Evolutionary conservation across 768 basidiomycete species (phyloP).

Genomic region (Coprinopsis marcescibilis): DNA sequence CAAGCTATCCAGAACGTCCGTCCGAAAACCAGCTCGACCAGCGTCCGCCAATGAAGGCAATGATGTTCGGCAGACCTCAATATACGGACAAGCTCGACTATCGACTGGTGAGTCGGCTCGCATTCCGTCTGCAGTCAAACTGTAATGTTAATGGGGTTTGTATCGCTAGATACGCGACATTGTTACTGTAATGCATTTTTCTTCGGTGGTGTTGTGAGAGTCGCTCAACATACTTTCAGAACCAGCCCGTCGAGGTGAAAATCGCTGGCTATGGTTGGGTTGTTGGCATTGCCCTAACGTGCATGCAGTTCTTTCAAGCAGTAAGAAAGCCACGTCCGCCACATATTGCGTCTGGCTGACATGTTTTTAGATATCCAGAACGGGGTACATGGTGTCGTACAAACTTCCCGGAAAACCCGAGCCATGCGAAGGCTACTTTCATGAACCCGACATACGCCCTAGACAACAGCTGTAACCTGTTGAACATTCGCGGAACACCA

Average conservation of each 20-base stretch:
- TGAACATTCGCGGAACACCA: no score
- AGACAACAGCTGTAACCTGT: no score
- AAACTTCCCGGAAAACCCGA: slow-evolving; percentile 3
- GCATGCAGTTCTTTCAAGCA: slow-evolving; percentile 14
- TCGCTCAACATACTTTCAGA: slow-evolving; percentile 2
- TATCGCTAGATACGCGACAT: neutral
- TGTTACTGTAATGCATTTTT: neutral
- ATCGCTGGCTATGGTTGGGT: slow-evolving; percentile 18
- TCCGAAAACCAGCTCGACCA: no score
- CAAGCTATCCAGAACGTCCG: no score
- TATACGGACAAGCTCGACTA: no score
- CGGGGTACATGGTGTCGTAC: slow-evolving; percentile 6
- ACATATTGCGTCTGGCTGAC: neutral
- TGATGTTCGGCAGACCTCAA: no score
- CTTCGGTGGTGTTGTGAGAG: neutral
- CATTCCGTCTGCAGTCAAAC: no score
- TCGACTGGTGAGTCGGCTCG: no score
- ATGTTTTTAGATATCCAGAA: slow-evolving; percentile 5
- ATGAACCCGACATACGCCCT: no score
- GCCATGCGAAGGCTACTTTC: no score
- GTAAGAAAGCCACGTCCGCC: slow-evolving; percentile 4
- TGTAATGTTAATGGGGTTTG: no score
- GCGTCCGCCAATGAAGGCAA: no score
- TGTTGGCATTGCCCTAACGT: slow-evolving; percentile 16
- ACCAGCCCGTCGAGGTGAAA: slow-evolving; percentile 17